Percentiles rank a stretch among this genome's conserved stretches.
phyloP scores from a whole-genome alignment of 345 rosid genomes.

The Rhodamnia rubescens region DNA sequence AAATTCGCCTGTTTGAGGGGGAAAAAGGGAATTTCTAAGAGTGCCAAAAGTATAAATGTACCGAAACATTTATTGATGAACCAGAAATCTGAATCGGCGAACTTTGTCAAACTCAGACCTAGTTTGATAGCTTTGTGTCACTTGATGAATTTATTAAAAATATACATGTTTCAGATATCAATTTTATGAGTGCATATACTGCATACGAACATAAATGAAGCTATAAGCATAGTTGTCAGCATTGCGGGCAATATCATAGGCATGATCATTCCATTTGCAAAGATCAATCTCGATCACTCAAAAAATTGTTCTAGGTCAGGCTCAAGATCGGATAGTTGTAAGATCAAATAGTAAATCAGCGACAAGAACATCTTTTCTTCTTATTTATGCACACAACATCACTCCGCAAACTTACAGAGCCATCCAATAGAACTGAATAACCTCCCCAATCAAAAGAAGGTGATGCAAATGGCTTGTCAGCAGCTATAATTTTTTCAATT shows the following conservation, averaged over 20 bases:
- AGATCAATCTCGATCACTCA: not conserved
- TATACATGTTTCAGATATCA: not conserved
- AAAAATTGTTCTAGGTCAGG: not conserved
- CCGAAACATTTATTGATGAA: not conserved
- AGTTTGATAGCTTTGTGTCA: not conserved
- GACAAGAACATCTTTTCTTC: not conserved
- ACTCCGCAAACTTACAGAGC: not conserved
- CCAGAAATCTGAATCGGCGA: not conserved
- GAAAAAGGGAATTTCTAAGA: not conserved
- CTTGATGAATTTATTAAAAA: not conserved
- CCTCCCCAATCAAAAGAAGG: not conserved
- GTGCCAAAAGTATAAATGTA: not conserved
- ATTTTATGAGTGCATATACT: not conserved
- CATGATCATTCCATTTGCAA: not conserved
- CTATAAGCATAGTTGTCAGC: not conserved
- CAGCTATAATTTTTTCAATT: not conserved
- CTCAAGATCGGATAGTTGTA: not conserved
- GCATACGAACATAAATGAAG: not conserved
- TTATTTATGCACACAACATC: not conserved
- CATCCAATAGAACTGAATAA: not conserved
- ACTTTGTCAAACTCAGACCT: not conserved
- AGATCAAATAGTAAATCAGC: not conserved
- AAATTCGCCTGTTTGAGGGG: slow-evolving; percentile 65
- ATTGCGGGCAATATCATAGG: not conserved
- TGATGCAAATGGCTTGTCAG: not conserved